Base-by-base conservation (phyloP, 2,329 filamentous ascomycete genomes). In the Pestalotiopsis sp. region DNA sequence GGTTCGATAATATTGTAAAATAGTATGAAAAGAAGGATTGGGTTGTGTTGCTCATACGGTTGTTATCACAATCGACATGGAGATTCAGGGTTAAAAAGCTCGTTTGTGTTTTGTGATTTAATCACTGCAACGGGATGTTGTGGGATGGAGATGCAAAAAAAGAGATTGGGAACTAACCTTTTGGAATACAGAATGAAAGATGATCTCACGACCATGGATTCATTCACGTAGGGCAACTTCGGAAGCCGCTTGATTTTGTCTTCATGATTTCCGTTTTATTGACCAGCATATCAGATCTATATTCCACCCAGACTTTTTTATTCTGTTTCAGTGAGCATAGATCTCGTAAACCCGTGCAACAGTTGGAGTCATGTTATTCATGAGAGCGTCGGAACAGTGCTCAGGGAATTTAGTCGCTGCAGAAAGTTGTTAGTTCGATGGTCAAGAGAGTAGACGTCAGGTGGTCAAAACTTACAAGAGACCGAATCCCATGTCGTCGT, bases 401-500 rank as follows among this genome's bases (percentile, higher is more conserved):
- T 36, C 73, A 78, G 77, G 73, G 76, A 74, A 80, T 86, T 87
- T 87, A 88, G 80, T 86, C 86, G 78, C 86, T 88, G 70, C 7
- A 66, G 61, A 67, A 20, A 49, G 23, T 23, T 31, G 82, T 87
- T 81, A 87, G 85, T n/a, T 25, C 60, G 75, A 71, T 66, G 20
- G 20, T 20, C 17, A 1, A 17, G 17, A 45, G 14, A 5, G 12
- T 2, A 14, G 4, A 56, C 4, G 11, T 3, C 12, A 56, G 20
- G 20, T 49, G 25, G 63, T 61, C 63, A 57, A 60, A 59, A 84
- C 86, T 68, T 83, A 88, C 86, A 96, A 95, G 80, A 95, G 90
- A 88, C 91, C 93, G 87, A 95, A 94, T 81, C 91, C 91, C 70
- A 86, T 86, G 70, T 90, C 88, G 70, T 87, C 86, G 77, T 84